Evolutionary conservation across 2,329 filamentous ascomycete species (phyloP), one percentile per base, ranked within the genome.

Genomic region (Alternaria novae-zelandiae): DNA sequence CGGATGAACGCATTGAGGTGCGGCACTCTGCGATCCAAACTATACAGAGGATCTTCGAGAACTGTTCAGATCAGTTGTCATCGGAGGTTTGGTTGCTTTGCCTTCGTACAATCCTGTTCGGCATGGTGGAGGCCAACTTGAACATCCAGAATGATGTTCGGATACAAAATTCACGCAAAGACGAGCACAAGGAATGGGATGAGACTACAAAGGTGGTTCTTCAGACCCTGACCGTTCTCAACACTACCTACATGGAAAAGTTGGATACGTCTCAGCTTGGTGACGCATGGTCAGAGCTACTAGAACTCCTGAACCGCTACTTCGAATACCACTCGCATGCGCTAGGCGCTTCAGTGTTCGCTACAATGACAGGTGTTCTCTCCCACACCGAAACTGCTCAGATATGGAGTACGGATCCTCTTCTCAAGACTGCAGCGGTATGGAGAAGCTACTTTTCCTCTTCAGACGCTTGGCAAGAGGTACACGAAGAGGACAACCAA

Each of bases 1-100:
- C 87, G 1, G 91, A 94, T 72, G 86, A 89, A 41, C 86, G 91
- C 50, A 82, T 91, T 3, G 93, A 97, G 75, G 84, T 96, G 46
- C 87, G 93, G 46, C 95, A 95, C 71, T 94, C 92, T 83, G 93
- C 94, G 1, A 92, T 97, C 21, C 95, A 97, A 78, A 97, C 95
- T 0, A 83, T 98, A 4, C 86, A 97, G 59, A 88, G 94, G 49
- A 97, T 98, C 20, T 94, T 98, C 66, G 94, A 97, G 77, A 94
- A 93, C 2, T 96, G 96, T 67, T 93, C 93, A 11, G 91, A 94
- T 68, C 90, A 91, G 57, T 84, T 97, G 5, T 90, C 87, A 44
- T 86, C 92, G 0, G 88, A 91, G 73, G 90, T 92, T 0, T 98
- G 94, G 94, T 90, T 90, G 51, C 86, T 95, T 26, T 96, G 94